Evolutionary conservation across 805 yeast genomes (phyloP), one percentile per base, ranked within the genome.

Genomic region (Ogataea trehalophila): DNA sequence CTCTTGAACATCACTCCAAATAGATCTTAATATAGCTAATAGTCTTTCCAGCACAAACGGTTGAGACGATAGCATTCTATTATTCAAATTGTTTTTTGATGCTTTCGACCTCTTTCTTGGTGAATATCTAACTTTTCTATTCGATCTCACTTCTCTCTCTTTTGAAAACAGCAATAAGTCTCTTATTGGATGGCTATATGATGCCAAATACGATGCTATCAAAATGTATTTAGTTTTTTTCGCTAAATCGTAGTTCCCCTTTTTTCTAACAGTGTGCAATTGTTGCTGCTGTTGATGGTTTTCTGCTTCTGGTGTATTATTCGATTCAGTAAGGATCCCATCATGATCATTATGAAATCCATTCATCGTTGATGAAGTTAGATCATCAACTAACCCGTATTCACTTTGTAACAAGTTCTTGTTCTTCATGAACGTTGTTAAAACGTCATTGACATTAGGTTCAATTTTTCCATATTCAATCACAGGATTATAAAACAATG

Each of bases 121-220:
- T 18, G 57, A 39, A 33, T 49, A 57, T 29, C 60, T 73, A 5
- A 69, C 59, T 22, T 66, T 60, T 44, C 75, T 66, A 11, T 71
- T 72, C 17, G 67, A 68, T 44, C 73, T 65, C 17, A 73, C 70
- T 14, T 75, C 79, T 52, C 73, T 78, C 39, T 85, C 69, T 50
- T 75, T 80, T 33, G 96, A 84, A 58, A 87, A 91, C 45, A 78
- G 70, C 44, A 80, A 76, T 57, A 81, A 68, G 63, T 90, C 97
- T 58, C 76, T 76, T 50, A 79, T 77, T 2, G 84, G 81, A 31
- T 84, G 86, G 47, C 81, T 79, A 59, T 78, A 86, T 0, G 96
- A 88, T 0, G 96, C 95, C 42, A 90, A 67, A 62, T 85, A 91
- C 0, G 95, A 83, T 1, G 96, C 88, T 33, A 89, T 75, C 15